Conservation (phyloP, 768 basidiomycete species). For the Hypholoma sublateritium region DNA sequence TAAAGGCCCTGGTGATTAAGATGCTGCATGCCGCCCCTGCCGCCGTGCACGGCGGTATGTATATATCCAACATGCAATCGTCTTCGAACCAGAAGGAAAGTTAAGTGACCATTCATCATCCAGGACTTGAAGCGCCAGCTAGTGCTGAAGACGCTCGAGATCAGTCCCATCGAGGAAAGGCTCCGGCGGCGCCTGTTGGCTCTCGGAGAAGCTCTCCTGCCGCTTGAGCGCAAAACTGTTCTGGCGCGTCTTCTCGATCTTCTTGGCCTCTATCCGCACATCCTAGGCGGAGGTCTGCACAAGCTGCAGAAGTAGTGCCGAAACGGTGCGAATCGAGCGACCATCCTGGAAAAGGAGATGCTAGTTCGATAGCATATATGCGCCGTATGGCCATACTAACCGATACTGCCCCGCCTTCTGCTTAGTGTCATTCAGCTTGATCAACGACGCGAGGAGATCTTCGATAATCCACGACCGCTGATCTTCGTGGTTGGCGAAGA, state of each 20-base stretch:
- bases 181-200: conserved; percentile 33
- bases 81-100: no score
- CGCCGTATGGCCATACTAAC: conserved; percentile 42
- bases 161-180: conserved; percentile 69
- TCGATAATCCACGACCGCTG: conserved; percentile 97
- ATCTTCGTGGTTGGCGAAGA: conserved; percentile 87
- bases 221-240: conserved; percentile 59
- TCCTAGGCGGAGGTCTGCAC: conserved; percentile 94
- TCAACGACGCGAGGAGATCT: conserved; percentile 88
- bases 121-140: no score
- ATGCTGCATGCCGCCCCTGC: no score
- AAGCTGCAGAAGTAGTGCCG: conserved; percentile 91
- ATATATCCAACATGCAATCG: no score
- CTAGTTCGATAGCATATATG: background rate
- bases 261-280: conserved; percentile 65
- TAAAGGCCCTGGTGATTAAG: no score
- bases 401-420: conserved; percentile 88
- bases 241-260: conserved; percentile 61
- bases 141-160: no score
- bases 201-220: conserved; percentile 61
- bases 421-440: conserved; percentile 86
- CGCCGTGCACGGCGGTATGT: no score
- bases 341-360: conserved; percentile 63
- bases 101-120: no score
- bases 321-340: conserved; percentile 88